Base-by-base conservation (phyloP, 192 early-diverging fungal genomes). In the Coemansia sp. region DNA sequence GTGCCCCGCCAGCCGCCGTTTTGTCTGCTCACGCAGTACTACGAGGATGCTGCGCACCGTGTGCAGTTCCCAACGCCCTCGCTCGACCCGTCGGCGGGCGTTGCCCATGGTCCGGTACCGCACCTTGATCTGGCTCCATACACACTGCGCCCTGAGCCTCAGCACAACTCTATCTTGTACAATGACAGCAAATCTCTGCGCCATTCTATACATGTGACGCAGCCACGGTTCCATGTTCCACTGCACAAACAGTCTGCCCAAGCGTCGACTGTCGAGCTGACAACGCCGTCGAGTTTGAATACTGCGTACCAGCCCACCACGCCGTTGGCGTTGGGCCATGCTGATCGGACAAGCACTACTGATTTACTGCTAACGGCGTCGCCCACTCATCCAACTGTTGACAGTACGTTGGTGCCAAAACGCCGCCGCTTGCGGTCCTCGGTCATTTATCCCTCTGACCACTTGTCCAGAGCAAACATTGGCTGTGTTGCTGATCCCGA, bases 271-370 rank as follows among this genome's bases (percentile, higher is more conserved):
- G 58, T 15, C 2, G 65, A 67, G 29, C 21, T 67, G 54, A 63
- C 71, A 11, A 73, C 65, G 54, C 71, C 71, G 14, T 62, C 71
- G 12, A 73, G 72, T 37, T 38, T 62, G 49, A 39, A 35, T 57
- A 19, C 60, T 54, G 14, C 62, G 52, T 47, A 32, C 52, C 35
- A 43, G 32, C 60, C 66, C 57, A 29, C 27, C 41, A 45, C 14
- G 41, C 41, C 41, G 14, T n/a, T 15, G 37, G 63, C 6, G 27
- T 27, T 27, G 27, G 27, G 27, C 29, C 5, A 32, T 6, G 29
- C 6, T 32, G 29, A 32, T 32, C 5, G 5, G 5, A 32, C 29
- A 32, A 32, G 29, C 29, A 32, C 29, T 32, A 8, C 29, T 32
- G 29, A 32, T 6, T 32, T 32, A 32, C 29, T 32, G 29, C 29